Base-by-base conservation (phyloP, 495 filamentous ascomycete species). In the Daldinia vernicosa region DNA sequence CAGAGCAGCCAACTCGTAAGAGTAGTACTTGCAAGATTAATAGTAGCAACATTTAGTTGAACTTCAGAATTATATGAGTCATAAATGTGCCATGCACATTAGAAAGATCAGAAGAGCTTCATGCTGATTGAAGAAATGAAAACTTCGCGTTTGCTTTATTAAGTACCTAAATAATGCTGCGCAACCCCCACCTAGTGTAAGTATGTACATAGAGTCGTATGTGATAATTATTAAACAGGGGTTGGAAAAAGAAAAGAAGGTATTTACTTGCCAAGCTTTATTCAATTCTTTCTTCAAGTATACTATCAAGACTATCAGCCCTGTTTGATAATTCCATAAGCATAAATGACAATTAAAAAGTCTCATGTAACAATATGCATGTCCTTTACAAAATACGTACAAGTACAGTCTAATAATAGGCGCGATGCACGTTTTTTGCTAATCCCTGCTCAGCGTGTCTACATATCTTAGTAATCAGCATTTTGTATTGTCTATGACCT, bases 381-480 rank as follows among this genome's bases (percentile, higher is more conserved):
- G 50, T 30, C n/a, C 50, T 22, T 45, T 58, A 35, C 33, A 65
- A 6, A 35, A 57, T 22, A 58, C 0, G 26, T 35, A 39, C 4
- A 45, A 6, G n/a, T 35, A 39, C 1, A 45, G 24, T 30, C 65
- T 68, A 68, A 68, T 61, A 61, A 71, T 66, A 66, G 60, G 52
- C 17, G 33, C 19, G 24, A 27, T 62, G 47, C 40, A 37, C 35
- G 24, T 7, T 57, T 57, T 32, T 28, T 14, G 40, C 12, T 43
- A 39, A 71, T 63, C 47, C 54, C 32, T 71, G 63, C 54, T 50
- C 50, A n/a, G 45, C 6, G 22, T 43, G 35, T 33, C 12, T 60
- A n/a, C n/a, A n/a, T n/a, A 61, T 67, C 54, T 72, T 67, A 71
- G 32, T 71, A 71, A 71, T 40, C 57, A 12, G 11, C n/a, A 45